Conservation (phyloP, 495 filamentous ascomycete species). For the Aspergillus indologenus region DNA sequence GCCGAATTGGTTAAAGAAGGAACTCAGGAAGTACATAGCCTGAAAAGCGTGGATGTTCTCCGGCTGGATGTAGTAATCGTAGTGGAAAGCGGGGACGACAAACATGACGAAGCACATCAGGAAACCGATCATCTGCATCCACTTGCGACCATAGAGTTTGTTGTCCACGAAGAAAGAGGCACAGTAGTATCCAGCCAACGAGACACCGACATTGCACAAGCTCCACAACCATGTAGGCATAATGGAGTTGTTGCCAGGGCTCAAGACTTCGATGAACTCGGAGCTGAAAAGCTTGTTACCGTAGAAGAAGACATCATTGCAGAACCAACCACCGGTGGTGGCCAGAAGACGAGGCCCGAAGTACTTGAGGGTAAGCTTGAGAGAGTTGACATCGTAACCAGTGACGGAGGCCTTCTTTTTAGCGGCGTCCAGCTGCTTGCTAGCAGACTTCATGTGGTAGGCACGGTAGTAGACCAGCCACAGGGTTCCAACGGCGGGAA, state of each 20-base stretch:
- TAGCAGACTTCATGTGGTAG: conserved; percentile 78
- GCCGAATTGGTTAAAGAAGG: conserved; percentile 96
- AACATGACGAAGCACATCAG: conserved; percentile 82
- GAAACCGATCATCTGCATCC: conserved; percentile 91
- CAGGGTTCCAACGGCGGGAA: conserved; percentile 80
- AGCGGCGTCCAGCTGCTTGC: conserved; percentile 67
- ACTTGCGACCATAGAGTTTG: conserved; percentile 87
- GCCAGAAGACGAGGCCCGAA: conserved; percentile 83
- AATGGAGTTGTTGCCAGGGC: conserved; percentile 56
- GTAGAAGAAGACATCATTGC: conserved; percentile 95
- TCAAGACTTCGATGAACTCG: conserved; percentile 77
- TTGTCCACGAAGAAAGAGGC: conserved; percentile 81
- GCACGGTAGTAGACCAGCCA: conserved; percentile 90
- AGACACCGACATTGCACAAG: conserved; percentile 78
- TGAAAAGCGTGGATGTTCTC: conserved; percentile 75
- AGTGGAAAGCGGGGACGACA: conserved; percentile 79
- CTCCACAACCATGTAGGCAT: conserved; percentile 90
- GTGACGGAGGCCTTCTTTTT: conserved; percentile 85
- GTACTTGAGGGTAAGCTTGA: conserved; percentile 68
- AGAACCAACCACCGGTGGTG: conserved; percentile 80
- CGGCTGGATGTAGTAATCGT: conserved; percentile 66
- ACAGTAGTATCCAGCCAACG: conserved; percentile 79
- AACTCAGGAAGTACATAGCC: conserved; percentile 86
- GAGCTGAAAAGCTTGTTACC: conserved; percentile 95
- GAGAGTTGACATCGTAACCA: conserved; percentile 80